Conservation (phyloP, 2,329 filamentous ascomycete species). For the Cytospora paraplurivora region DNA sequence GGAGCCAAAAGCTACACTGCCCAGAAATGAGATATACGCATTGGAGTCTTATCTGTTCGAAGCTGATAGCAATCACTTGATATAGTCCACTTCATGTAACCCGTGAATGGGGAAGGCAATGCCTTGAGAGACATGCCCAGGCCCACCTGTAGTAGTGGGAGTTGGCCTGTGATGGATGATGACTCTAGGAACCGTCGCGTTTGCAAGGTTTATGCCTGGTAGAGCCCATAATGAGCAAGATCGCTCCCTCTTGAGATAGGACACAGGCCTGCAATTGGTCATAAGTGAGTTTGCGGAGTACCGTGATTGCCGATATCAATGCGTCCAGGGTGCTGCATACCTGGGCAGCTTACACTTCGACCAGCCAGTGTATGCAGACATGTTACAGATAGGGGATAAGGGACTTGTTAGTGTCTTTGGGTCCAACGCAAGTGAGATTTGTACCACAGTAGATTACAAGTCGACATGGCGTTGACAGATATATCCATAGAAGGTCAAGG, state of each 20-base stretch:
- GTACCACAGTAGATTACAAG: background rate
- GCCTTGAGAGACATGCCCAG: background rate
- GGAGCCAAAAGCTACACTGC: background rate
- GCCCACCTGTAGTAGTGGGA: background rate
- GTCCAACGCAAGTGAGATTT: background rate
- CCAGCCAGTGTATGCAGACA: background rate
- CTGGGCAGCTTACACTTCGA: background rate
- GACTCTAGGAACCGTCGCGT: background rate
- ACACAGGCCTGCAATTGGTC: background rate
- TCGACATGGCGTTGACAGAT: background rate
- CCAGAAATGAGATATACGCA: background rate
- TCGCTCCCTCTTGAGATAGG: background rate
- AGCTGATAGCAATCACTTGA: background rate
- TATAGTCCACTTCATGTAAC: background rate
- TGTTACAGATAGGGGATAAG: slow-evolving; percentile 1
- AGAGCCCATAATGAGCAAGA: background rate
- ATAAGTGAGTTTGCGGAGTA: background rate
- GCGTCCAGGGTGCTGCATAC: background rate
- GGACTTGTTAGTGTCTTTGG: background rate
- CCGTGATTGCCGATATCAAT: background rate
- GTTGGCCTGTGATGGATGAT: background rate
- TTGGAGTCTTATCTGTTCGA: background rate
- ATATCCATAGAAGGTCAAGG: background rate
- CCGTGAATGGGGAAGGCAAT: slow-evolving; percentile 16
- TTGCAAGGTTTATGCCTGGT: background rate